Conservation (phyloP, 352 stramenopile genomes). For the Phytophthora syringae region DNA sequence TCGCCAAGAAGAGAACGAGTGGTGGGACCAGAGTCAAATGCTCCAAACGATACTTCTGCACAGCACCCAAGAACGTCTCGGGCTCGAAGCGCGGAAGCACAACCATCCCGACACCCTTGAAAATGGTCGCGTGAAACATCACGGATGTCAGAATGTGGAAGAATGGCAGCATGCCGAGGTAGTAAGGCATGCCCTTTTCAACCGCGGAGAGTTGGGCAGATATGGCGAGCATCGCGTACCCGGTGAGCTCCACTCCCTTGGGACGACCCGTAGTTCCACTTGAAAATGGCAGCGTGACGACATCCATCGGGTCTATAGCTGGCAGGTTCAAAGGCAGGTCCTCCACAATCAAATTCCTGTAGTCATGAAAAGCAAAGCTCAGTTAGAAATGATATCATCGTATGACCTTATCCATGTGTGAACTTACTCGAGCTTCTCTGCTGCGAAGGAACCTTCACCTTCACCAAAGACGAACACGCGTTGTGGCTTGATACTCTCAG, state of each 20-base stretch:
- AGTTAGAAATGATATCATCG: background rate
- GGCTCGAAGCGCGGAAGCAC: conserved; percentile 92
- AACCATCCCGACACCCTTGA: conserved; percentile 79
- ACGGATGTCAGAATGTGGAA: conserved; percentile 95
- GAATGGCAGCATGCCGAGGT: conserved; percentile 87
- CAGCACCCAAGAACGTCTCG: conserved; percentile 78
- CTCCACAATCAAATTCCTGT: conserved; percentile 21
- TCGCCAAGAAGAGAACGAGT: conserved; percentile 77
- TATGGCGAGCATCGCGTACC: conserved; percentile 71
- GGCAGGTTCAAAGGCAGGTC: conserved; percentile 24
- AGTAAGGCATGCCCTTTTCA: conserved; percentile 31
- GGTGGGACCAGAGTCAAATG: conserved; percentile 73
- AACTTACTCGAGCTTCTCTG: conserved; percentile 31
- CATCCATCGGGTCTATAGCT: conserved; percentile 18
- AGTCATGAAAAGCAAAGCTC: background rate
- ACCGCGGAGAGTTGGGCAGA: background rate
- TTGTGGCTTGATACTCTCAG: conserved; percentile 7
- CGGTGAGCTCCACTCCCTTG: conserved; percentile 90
- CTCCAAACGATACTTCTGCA: conserved; percentile 61
- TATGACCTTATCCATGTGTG: background rate
- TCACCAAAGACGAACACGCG: conserved; percentile 27
- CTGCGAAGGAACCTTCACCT: conserved; percentile 2
- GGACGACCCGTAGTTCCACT: conserved; percentile 91
- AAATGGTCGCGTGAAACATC: conserved; percentile 83
- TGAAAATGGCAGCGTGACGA: conserved; percentile 85